A percentile compares a stretch with the other conserved stretches of the same genome.
phyloP scores from a whole-genome alignment of 139 green algal species.

The Tetradesmus lagerheimii region DNA sequence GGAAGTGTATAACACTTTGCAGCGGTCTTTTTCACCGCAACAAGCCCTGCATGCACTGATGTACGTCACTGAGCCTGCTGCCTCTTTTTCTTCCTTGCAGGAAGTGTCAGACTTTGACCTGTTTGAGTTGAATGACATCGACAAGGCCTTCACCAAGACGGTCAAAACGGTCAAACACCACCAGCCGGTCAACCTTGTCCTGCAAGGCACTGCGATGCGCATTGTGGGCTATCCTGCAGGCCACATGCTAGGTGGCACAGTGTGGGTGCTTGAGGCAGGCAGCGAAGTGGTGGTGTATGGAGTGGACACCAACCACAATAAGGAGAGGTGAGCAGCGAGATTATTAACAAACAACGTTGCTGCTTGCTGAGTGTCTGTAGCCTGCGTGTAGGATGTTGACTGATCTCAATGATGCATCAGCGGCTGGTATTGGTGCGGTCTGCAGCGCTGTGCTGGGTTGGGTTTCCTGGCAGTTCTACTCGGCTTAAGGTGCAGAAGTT shows the following conservation, averaged over 20 bases:
- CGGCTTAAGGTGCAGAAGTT: background rate
- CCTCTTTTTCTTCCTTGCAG: background rate
- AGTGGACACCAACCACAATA: conserved; percentile 90
- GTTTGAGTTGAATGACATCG: conserved; percentile 87
- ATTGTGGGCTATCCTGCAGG: conserved; percentile 63
- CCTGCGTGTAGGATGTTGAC: too few relatives aligned
- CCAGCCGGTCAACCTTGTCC: conserved; percentile 67
- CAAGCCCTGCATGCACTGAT: too few relatives aligned
- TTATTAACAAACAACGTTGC: background rate
- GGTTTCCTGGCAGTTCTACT: background rate
- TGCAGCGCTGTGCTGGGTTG: background rate
- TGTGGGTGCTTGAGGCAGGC: conserved; percentile 78
- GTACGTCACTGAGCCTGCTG: too few relatives aligned
- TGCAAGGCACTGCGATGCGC: conserved; percentile 15
- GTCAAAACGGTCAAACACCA: conserved; percentile 72
- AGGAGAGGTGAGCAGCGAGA: conserved; percentile 63
- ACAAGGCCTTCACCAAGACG: conserved; percentile 78
- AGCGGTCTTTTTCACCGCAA: too few relatives aligned
- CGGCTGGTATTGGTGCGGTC: background rate
- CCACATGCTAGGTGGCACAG: conserved; percentile 85
- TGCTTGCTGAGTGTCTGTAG: background rate
- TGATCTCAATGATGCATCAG: background rate
- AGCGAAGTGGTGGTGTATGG: conserved; percentile 93
- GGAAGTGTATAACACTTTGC: too few relatives aligned
- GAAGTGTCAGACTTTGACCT: conserved; percentile 72